Percentiles rank a stretch among this genome's conserved stretches.
Evolutionary conservation across 1,139 yeast genomes (phyloP).

Genomic region (Schwanniomyces etchellsii): DNA sequence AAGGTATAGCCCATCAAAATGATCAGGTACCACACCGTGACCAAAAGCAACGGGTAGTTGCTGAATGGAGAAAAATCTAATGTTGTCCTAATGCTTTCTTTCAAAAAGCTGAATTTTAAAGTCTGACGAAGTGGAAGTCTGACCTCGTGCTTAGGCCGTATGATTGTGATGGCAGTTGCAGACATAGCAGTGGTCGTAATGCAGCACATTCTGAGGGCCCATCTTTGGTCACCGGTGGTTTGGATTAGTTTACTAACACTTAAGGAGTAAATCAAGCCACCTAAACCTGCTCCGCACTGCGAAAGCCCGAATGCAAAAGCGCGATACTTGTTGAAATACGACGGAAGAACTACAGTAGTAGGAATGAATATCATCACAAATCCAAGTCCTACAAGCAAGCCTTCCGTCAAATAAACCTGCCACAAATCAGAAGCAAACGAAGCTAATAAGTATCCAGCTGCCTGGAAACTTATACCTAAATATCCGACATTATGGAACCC

Average conservation of each 20-base stretch:
- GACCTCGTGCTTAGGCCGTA: conserved; percentile 40
- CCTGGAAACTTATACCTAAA: conserved; percentile 47
- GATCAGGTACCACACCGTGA: conserved; percentile 53
- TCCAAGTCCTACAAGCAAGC: conserved; percentile 58
- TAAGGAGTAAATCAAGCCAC: conserved; percentile 55
- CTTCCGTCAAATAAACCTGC: conserved; percentile 69
- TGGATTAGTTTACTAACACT: conserved; percentile 43
- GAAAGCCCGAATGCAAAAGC: conserved; percentile 58
- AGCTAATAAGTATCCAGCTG: conserved; percentile 57
- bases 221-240: conserved; percentile 49
- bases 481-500: conserved; percentile 32
- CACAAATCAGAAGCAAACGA: conserved; percentile 56
- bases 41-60: conserved; percentile 32
- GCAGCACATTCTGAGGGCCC: conserved; percentile 65
- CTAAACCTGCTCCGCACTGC: conserved; percentile 61
- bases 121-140: conserved; percentile 20
- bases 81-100: conserved; percentile 15
- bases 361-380: conserved; percentile 59
- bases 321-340: conserved; percentile 55
- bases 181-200: conserved; percentile 42
- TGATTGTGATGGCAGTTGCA: conserved; percentile 25
- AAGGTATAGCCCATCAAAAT: conserved; percentile 55
- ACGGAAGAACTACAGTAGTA: conserved; percentile 50
- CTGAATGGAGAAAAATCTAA: conserved; percentile 27
- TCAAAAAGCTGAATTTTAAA: conserved; percentile 15